Percentiles rank a stretch among this genome's conserved stretches.
Evolutionary conservation across 345 rosid species (phyloP).

Genomic region (Sonneratia alba): DNA sequence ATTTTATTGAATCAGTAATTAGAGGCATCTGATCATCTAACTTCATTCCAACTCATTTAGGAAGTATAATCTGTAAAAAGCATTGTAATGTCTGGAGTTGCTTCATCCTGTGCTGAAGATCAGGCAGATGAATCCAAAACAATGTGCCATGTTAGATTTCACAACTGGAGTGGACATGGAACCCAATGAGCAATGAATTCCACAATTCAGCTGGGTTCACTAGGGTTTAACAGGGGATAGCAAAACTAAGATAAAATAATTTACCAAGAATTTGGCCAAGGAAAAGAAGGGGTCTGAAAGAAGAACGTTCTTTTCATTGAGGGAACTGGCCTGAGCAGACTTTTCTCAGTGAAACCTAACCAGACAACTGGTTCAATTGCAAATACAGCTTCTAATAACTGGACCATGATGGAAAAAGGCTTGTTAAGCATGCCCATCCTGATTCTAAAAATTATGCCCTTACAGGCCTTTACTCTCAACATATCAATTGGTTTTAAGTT

Average conservation of each 20-base stretch:
- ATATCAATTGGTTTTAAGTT: background rate
- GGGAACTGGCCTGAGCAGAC: background rate
- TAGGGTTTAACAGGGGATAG: no score
- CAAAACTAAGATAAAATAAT: background rate
- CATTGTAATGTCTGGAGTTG: background rate
- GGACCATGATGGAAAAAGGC: background rate
- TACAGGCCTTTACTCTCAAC: background rate
- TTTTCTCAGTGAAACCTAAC: no score
- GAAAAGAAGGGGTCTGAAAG: background rate
- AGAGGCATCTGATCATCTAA: background rate
- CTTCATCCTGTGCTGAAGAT: background rate
- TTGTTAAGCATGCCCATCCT: background rate
- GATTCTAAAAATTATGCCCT: background rate
- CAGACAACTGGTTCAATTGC: background rate
- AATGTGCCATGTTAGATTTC: background rate
- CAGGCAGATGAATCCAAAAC: background rate
- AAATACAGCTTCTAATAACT: background rate
- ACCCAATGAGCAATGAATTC: background rate
- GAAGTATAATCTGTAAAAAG: background rate
- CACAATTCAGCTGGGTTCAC: background rate
- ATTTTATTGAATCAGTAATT: background rate
- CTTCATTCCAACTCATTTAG: background rate
- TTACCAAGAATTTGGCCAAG: background rate
- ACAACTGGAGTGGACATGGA: background rate
- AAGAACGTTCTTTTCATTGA: background rate